Evolutionary conservation across 192 early-diverging fungal genomes (phyloP).

Genomic region (Glomus cerebriforme): DNA sequence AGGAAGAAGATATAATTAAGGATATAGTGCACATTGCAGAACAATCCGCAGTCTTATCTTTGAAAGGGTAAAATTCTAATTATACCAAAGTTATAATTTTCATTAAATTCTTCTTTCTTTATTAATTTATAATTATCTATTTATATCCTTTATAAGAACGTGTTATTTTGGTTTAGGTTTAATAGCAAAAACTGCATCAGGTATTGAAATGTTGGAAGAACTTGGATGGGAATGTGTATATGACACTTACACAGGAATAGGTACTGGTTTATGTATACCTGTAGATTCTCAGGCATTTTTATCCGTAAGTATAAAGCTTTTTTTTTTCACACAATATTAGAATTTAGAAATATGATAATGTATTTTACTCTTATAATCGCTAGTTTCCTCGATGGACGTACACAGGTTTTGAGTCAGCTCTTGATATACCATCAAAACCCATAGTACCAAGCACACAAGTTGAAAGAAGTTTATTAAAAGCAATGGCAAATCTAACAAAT

Average conservation of each 20-base stretch:
- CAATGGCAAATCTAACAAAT: constrained; percentile 78
- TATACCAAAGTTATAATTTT: not conserved
- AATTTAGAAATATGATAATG: not conserved
- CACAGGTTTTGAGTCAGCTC: constrained; percentile 42
- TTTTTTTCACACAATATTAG: constrained; percentile 30
- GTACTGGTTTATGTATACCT: constrained; percentile 69
- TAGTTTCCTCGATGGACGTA: constrained; percentile 55
- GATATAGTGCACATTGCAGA: constrained; percentile 73
- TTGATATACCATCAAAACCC: constrained; percentile 38
- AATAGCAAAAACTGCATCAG: constrained; percentile 67
- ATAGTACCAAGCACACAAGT: constrained; percentile 34
- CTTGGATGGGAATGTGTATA: constrained; percentile 76
- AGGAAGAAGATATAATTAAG: constrained; percentile 70
- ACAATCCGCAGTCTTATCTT: constrained; percentile 64
- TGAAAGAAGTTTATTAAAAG: constrained; percentile 67
- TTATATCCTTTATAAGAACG: constrained; percentile 52
- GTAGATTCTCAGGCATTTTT: constrained; percentile 60
- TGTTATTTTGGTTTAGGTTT: constrained; percentile 75
- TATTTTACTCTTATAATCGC: not conserved
- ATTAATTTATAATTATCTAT: not conserved
- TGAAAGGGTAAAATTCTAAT: constrained; percentile 62
- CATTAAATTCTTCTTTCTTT: not conserved
- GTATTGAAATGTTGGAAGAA: constrained; percentile 69
- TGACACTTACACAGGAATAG: constrained; percentile 45
- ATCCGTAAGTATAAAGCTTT: constrained; percentile 50